phyloP scores from a whole-genome alignment of 495 filamentous ascomycete genomes.

The Trichoderma reesei region DNA sequence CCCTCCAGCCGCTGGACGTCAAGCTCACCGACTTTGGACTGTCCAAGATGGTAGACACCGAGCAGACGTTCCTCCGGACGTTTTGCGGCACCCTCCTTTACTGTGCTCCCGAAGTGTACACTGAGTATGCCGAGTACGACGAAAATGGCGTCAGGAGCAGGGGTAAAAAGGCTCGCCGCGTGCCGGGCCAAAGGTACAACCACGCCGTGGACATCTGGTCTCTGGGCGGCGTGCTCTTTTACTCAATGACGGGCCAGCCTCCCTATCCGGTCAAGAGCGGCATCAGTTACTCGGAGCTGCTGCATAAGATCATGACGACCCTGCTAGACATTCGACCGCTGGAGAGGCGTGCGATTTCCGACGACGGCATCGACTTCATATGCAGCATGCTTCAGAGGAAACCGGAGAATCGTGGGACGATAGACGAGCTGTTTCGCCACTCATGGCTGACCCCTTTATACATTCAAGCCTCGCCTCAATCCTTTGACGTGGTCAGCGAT shows the following conservation, averaged over 20 bases:
- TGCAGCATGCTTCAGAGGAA: slow-evolving; percentile 62
- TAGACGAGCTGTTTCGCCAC: slow-evolving; percentile 52
- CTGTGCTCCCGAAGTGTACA: slow-evolving; percentile 93
- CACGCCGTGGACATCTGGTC: slow-evolving; percentile 94
- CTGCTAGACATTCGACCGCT: slow-evolving; percentile 54
- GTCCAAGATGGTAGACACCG: slow-evolving; percentile 68
- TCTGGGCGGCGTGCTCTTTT: slow-evolving; percentile 81
- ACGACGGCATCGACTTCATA: slow-evolving; percentile 61
- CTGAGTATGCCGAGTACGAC: slow-evolving; percentile 60
- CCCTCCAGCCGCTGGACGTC: slow-evolving; percentile 60
- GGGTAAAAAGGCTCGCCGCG: slow-evolving; percentile 27
- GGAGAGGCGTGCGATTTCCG: slow-evolving; percentile 44
- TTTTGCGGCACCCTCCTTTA: slow-evolving; percentile 95
- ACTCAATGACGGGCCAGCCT: slow-evolving; percentile 60
- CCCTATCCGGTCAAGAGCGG: slow-evolving; percentile 62
- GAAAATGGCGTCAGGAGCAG: slow-evolving; percentile 32
- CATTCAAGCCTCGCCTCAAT: slow-evolving; percentile 26
- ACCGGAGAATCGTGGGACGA: slow-evolving; percentile 57
- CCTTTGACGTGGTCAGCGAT: slow-evolving; percentile 40
- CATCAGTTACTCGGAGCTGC: slow-evolving; percentile 49
- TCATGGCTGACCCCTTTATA: slow-evolving; percentile 49
- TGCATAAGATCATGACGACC: slow-evolving; percentile 73
- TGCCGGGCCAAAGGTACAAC: slow-evolving; percentile 53
- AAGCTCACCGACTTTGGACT: slow-evolving; percentile 89
- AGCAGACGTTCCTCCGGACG: slow-evolving; percentile 85